Conservation (phyloP, 768 basidiomycete species). For the Tulasnella sp. region DNA sequence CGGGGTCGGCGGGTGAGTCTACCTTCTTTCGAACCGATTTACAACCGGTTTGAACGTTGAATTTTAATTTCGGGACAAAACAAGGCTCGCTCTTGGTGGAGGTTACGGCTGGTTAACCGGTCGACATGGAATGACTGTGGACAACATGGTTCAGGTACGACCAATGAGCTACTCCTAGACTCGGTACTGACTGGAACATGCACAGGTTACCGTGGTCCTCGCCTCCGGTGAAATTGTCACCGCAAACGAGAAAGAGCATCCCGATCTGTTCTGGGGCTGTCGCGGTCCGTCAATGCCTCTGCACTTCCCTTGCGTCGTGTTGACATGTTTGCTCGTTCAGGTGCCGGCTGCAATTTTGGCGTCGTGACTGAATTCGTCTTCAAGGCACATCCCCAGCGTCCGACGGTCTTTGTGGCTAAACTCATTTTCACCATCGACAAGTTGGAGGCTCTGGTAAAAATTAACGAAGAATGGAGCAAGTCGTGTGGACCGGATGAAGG, state of each 20-base stretch:
- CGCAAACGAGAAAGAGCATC: background rate
- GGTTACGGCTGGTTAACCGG: background rate
- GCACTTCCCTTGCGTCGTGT: no score
- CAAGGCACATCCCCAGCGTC: no score
- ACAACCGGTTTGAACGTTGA: no score
- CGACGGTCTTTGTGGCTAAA: no score
- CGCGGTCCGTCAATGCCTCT: no score
- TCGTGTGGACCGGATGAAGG: background rate
- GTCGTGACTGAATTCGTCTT: background rate
- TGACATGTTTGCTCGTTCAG: background rate
- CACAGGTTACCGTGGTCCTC: background rate
- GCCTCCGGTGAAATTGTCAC: background rate
- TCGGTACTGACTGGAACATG: background rate
- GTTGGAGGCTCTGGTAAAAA: background rate
- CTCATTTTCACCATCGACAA: conserved; percentile 11
- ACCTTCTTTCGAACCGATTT: background rate
- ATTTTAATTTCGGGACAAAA: no score
- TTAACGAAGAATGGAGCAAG: background rate
- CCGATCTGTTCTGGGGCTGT: background rate
- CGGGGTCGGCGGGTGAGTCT: conserved; percentile 18
- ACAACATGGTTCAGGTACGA: background rate
- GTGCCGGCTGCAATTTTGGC: background rate
- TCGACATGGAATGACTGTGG: background rate
- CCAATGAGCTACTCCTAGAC: background rate
- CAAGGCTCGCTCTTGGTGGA: no score